Evolutionary conservation across 805 yeast species (phyloP).

Genomic region (Scheffersomyces spartinae): DNA sequence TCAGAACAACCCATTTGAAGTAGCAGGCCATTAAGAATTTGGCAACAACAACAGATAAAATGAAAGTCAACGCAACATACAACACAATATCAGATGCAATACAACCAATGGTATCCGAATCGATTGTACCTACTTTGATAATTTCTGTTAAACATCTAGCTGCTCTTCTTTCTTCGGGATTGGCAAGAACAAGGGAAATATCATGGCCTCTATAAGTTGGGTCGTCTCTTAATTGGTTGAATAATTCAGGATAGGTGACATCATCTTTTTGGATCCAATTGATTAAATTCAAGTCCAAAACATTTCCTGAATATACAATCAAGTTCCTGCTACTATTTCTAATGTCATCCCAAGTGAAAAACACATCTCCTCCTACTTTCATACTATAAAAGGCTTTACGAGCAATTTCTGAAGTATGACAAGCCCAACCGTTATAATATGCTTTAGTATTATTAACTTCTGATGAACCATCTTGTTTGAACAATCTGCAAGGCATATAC

Average conservation of each 20-base stretch:
- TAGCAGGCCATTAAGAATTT: constrained; percentile 84
- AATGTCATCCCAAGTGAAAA: constrained; percentile 84
- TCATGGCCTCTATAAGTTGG: constrained; percentile 62
- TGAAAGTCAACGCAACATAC: constrained; percentile 70
- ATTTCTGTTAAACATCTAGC: constrained; percentile 82
- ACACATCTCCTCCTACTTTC: constrained; percentile 59
- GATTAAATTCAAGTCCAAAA: constrained; percentile 67
- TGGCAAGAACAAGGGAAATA: constrained; percentile 59
- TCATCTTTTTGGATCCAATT: constrained; percentile 66
- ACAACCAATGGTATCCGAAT: constrained; percentile 86
- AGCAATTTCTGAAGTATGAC: constrained; percentile 69
- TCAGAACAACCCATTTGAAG: constrained; percentile 75
- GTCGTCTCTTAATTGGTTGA: constrained; percentile 50
- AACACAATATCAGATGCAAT: constrained; percentile 82
- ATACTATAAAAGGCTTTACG: constrained; percentile 56
- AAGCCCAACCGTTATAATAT: constrained; percentile 78
- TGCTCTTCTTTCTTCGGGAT: constrained; percentile 52
- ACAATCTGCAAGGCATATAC: constrained; percentile 89
- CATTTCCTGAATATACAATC: constrained; percentile 83
- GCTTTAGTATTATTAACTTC: constrained; percentile 49
- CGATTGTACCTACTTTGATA: constrained; percentile 79
- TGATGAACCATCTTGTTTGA: constrained; percentile 60
- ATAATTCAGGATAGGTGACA: constrained; percentile 59
- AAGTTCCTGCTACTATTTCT: constrained; percentile 58
- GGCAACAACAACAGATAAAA: constrained; percentile 62